Evolutionary conservation across 768 basidiomycete species (phyloP), one percentile per base, ranked within the genome.

Genomic region (Termitomyces heimii): DNA sequence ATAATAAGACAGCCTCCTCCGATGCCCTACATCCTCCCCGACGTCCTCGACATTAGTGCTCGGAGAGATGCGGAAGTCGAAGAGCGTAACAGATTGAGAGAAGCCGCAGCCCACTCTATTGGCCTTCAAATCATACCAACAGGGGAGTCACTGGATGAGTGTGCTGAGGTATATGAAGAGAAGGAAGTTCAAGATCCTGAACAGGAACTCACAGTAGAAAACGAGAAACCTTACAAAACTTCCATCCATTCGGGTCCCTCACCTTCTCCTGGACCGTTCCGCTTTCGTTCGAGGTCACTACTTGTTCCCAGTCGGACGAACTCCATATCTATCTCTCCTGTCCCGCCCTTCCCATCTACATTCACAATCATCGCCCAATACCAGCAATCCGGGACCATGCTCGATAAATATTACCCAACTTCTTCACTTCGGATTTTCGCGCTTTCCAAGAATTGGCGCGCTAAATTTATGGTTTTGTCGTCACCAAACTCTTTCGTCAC

Each of bases 81-180:
- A 65, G 89, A 92, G 63, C 81, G 90, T 10, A 82, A 87, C 60
- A 81, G 88, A n/a, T 71, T 92, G 32, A 75, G 88, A 32, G 85
- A 87, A 54, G 83, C 81, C 39, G 90, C 90, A 18, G 90, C 89
- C 0, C 84, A 89, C 64, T 82, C 86, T 13, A 84, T 92, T 47
- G 90, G 90, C 6, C 74, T 91, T 55, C 79, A 82, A 10, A 78
- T 77, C 34, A 73, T 82, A 44, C 65, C 78, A n/a, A 76, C 79
- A 26, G 67, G 71, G 26, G 71, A 73, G 34, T 73, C 73, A 12
- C 65, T 67, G 42, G 67, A 73, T 5, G 70, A 72, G 32, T 70
- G 66, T 53, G 59, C 67, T 18, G 72, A 74, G 46, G 74, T 75
- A 43, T 73, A 76, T 29, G 75, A 73, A 6, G 72, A 73, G 1